Evolutionary conservation across 805 yeast genomes (phyloP).

Genomic region (Alloascoidea africana): DNA sequence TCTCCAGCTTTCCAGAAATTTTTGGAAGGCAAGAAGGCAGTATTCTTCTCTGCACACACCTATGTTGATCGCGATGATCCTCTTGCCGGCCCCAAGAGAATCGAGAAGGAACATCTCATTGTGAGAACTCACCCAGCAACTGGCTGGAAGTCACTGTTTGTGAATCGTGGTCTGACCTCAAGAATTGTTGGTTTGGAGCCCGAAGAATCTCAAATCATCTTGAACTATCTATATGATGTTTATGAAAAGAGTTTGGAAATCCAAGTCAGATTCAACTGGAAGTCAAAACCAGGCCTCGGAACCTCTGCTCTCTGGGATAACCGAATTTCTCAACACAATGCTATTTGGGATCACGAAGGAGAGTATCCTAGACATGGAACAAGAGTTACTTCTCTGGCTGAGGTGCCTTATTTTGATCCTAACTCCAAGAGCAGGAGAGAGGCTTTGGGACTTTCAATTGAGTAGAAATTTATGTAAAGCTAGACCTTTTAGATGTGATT

Average conservation of each 20-base stretch:
- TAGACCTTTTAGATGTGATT: too few species aligned
- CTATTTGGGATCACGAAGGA: slow-evolving; percentile 34
- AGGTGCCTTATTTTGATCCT: slow-evolving; percentile 34
- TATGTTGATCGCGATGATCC: slow-evolving; percentile 29
- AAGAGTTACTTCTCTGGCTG: slow-evolving; percentile 32
- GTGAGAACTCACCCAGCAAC: slow-evolving; percentile 54
- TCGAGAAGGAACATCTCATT: slow-evolving; percentile 44
- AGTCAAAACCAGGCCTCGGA: slow-evolving; percentile 25
- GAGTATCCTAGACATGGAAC: slow-evolving; percentile 28
- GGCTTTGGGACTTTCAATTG: slow-evolving; percentile 6
- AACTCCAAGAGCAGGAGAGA: slow-evolving; percentile 13
- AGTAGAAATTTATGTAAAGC: too few species aligned
- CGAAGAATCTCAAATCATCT: slow-evolving; percentile 32
- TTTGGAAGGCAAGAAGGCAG: slow-evolving; percentile 28
- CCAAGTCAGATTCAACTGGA: slow-evolving; percentile 41
- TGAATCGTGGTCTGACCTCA: slow-evolving; percentile 34
- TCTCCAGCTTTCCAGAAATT: slow-evolving; percentile 32
- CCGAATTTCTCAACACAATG: slow-evolving; percentile 36
- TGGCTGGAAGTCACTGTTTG: slow-evolving; percentile 43
- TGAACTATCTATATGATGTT: slow-evolving; percentile 28
- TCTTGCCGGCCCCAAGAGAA: slow-evolving; percentile 28
- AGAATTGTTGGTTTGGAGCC: slow-evolving; percentile 37
- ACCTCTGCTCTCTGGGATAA: slow-evolving; percentile 49
- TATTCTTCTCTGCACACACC: slow-evolving; percentile 25
- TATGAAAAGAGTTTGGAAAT: slow-evolving; percentile 37